Percentiles rank a stretch among this genome's conserved stretches.
These are phyloP conservation scores for Escallonia rubra DNA, from an alignment of 129 eudicot genomes.

Conservation along the genomic window DNA sequence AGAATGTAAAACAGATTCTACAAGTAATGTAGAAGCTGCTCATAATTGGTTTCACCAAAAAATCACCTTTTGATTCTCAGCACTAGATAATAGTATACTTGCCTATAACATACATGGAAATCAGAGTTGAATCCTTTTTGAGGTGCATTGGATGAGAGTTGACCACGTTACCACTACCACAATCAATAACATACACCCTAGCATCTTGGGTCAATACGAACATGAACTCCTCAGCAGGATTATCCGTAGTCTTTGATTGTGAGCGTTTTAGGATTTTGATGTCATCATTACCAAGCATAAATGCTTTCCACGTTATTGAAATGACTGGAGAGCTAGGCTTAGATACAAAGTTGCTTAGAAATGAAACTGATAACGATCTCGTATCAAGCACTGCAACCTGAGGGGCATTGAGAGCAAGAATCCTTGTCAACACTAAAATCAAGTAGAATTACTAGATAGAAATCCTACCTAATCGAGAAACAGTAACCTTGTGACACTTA, in stretches of 20 bases:
- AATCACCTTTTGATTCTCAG: too few species aligned
- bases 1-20: too few species aligned
- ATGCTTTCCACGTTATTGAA: slow-evolving; percentile 36
- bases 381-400: slow-evolving; percentile 91
- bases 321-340: slow-evolving; percentile 43
- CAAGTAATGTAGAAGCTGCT: too few species aligned
- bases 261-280: slow-evolving; percentile 36
- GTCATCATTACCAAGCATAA: slow-evolving; percentile 17
- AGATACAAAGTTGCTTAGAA: slow-evolving; percentile 42
- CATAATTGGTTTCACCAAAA: too few species aligned
- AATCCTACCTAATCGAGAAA: slow-evolving; percentile 2
- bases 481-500: slow-evolving; percentile 29
- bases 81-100: slow-evolving; percentile 27
- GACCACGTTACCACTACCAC: slow-evolving; percentile 40
- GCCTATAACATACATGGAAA: slow-evolving; percentile 84
- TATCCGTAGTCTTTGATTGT: slow-evolving; percentile 31
- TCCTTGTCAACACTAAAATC: slow-evolving; percentile 1
- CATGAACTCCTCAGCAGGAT: slow-evolving; percentile 27
- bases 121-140: slow-evolving; percentile 56
- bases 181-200: slow-evolving; percentile 46
- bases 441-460: neutral
- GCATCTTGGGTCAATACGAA: slow-evolving; percentile 61
- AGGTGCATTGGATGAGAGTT: slow-evolving; percentile 51
- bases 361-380: slow-evolving; percentile 46
- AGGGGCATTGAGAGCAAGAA: slow-evolving; percentile 19